Percentiles rank a stretch among this genome's conserved stretches.
phyloP scores from a whole-genome alignment of 306 rosid genomes.

The Quercus suber region DNA sequence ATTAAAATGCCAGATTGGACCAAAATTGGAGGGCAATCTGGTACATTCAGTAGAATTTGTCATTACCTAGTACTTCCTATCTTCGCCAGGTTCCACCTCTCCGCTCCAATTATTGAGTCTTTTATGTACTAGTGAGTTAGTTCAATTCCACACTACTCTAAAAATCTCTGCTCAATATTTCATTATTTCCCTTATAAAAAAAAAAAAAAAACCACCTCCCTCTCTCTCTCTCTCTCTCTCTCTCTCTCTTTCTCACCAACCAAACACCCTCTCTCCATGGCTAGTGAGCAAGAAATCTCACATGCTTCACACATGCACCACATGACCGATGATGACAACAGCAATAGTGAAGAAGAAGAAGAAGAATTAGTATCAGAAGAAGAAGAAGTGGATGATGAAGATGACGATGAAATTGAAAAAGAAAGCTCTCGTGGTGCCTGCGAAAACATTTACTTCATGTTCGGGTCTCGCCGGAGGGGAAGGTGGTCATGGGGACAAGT shows the following conservation, averaged over 20 bases:
- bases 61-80: neutral
- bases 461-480: neutral
- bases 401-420: neutral
- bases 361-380: neutral
- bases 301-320: conserved; percentile 31
- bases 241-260: neutral
- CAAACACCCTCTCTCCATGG: conserved; percentile 35
- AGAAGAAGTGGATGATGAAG: neutral
- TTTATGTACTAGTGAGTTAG: neutral
- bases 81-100: conserved; percentile 4
- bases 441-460: neutral
- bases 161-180: neutral
- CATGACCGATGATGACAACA: conserved; percentile 20
- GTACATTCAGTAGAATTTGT: conserved; percentile 20
- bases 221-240: no score
- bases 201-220: no score
- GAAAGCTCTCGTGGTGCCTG: neutral
- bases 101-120: conserved; percentile 37
- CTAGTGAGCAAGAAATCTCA: conserved; percentile 36
- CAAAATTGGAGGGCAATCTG: conserved; percentile 25
- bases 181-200: neutral
- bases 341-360: neutral
- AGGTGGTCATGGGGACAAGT: conserved; percentile 32
- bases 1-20: neutral
- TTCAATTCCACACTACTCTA: conserved; percentile 3